Conservation (phyloP, 768 basidiomycete genomes). For the Tylopilus balloui region DNA sequence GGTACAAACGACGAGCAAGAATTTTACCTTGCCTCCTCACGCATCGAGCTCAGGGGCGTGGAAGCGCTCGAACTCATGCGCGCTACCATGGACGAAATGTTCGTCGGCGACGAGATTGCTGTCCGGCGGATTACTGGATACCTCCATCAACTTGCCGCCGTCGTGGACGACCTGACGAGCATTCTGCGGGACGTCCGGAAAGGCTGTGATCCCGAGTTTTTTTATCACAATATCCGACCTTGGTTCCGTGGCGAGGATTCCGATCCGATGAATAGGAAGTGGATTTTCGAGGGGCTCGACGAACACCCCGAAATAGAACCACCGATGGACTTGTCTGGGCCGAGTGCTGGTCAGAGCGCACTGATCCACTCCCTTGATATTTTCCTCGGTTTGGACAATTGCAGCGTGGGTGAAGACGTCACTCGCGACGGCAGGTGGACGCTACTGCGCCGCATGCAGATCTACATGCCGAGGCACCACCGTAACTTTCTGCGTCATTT, state of each 20-base stretch:
- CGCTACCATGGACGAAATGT: constrained; percentile 80
- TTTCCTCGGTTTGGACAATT: constrained; percentile 63
- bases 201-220: constrained; percentile 68
- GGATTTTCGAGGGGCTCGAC: constrained; percentile 61
- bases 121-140: constrained; percentile 59
- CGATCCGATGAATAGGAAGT: constrained; percentile 38
- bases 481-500: constrained; percentile 74
- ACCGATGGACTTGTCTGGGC: constrained; percentile 63
- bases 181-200: constrained; percentile 63
- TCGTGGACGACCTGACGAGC: constrained; percentile 59
- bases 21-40: constrained; percentile 83
- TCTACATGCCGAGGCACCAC: constrained; percentile 81
- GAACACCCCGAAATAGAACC: constrained; percentile 38
- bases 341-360: constrained; percentile 80
- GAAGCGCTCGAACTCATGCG: constrained; percentile 85
- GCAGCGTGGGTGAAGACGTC: constrained; percentile 23
- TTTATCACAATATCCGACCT: constrained; percentile 69
- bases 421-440: constrained; percentile 22
- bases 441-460: constrained; percentile 69
- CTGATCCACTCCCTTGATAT: constrained; percentile 70
- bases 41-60: constrained; percentile 83
- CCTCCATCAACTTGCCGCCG: constrained; percentile 54
- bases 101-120: constrained; percentile 67
- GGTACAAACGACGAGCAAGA: constrained; percentile 74
- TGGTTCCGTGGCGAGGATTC: constrained; percentile 78